Percentiles rank a stretch among this genome's conserved stretches.
These are phyloP conservation scores for Pisolithus orientalis DNA, from an alignment of 768 basidiomycete species.

Conservation along the genomic window DNA sequence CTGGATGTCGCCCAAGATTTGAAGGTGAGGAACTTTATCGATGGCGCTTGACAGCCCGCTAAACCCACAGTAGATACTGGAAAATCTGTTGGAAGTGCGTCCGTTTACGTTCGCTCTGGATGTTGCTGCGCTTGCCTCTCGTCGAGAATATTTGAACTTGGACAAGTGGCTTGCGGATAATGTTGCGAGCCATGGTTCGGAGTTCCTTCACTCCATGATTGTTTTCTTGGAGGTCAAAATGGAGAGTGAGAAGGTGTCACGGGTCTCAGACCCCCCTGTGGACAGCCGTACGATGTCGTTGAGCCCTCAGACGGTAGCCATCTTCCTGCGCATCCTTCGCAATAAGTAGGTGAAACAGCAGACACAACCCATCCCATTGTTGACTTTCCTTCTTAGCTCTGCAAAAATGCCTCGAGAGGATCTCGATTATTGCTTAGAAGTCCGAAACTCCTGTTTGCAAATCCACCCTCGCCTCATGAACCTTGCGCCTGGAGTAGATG, in stretches of 20 bases:
- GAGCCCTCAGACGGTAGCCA: constrained; percentile 84
- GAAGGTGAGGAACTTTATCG: constrained; percentile 49
- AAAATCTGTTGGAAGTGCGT: constrained; percentile 83
- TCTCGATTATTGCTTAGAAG: constrained; percentile 81
- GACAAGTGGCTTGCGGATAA: constrained; percentile 96
- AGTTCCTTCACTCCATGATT: constrained; percentile 84
- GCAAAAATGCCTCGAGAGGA: constrained; percentile 71
- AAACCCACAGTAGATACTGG: constrained; percentile 61
- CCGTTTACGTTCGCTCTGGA: constrained; percentile 90
- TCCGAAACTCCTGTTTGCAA: constrained; percentile 89
- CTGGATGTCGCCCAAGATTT: constrained; percentile 93
- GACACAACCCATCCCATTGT: background rate
- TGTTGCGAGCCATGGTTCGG: constrained; percentile 71
- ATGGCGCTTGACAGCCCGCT: background rate
- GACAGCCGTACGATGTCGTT: constrained; percentile 82
- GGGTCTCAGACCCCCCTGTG: constrained; percentile 70
- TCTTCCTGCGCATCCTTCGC: constrained; percentile 85
- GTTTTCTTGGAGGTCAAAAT: constrained; percentile 91
- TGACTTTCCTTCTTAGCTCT: constrained; percentile 40
- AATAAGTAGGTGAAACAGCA: constrained; percentile 51
- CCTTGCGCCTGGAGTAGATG: constrained; percentile 77
- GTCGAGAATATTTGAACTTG: constrained; percentile 89
- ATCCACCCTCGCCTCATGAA: constrained; percentile 96
- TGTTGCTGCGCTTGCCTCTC: constrained; percentile 88
- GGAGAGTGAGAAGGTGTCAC: constrained; percentile 74